A percentile compares a stretch with the other conserved stretches of the same genome.
Conservation (phyloP, 1,284 basidiomycete species). For the Pseudozyma sp. region DNA sequence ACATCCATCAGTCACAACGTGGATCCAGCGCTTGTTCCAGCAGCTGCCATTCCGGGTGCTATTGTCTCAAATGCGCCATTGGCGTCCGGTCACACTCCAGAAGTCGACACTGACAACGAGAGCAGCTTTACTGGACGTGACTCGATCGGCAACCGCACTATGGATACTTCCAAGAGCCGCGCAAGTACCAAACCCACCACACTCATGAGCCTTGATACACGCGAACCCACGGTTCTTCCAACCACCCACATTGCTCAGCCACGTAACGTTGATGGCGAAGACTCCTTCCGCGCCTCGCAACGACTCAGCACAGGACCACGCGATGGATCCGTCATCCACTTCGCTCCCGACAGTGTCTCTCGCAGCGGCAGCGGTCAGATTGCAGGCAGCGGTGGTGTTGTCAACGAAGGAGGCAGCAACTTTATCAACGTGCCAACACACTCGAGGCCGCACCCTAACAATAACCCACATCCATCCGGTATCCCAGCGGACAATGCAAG, state of each 20-base stretch:
- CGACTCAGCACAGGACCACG: conserved; percentile 40
- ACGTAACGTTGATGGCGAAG: conserved; percentile 70
- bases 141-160: conserved; percentile 56
- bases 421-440: conserved; percentile 76
- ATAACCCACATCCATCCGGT: conserved; percentile 91
- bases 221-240: conserved; percentile 40
- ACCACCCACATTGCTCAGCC: conserved; percentile 92
- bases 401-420: conserved; percentile 24
- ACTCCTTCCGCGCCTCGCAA: conserved; percentile 30
- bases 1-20: background rate
- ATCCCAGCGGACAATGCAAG: conserved; percentile 92
- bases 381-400: conserved; percentile 1
- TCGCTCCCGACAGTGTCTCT: conserved; percentile 23
- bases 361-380: conserved; percentile 30
- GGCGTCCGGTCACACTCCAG: background rate
- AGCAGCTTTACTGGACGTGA: conserved; percentile 47
- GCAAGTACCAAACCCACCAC: conserved; percentile 96
- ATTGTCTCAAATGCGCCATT: conserved; percentile 12
- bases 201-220: conserved; percentile 81
- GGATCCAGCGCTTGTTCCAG: conserved; percentile 2
- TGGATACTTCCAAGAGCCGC: conserved; percentile 74
- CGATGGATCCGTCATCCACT: conserved; percentile 32
- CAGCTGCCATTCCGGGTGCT: conserved; percentile 16
- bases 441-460: conserved; percentile 88
- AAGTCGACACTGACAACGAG: conserved; percentile 29